These are phyloP conservation scores for Alternaria panax DNA, from an alignment of 2,329 filamentous ascomycete species.

Conservation along the genomic window DNA sequence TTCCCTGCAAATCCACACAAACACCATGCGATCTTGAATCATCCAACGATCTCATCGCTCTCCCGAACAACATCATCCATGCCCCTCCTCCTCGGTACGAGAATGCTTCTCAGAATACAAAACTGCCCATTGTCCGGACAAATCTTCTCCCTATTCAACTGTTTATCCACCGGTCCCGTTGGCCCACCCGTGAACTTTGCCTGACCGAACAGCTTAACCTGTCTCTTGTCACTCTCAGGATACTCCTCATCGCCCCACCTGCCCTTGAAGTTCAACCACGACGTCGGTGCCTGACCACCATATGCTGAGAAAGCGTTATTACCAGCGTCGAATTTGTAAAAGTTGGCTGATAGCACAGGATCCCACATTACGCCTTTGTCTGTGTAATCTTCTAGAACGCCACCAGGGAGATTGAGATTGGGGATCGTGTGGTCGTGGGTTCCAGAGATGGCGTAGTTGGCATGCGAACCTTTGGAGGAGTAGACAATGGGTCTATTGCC, in stretches of 20 bases:
- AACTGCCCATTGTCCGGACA: conserved; percentile 61
- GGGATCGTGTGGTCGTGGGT: conserved; percentile 70
- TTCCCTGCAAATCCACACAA: background rate
- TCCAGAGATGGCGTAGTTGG: conserved; percentile 67
- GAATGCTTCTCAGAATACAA: conserved; percentile 55
- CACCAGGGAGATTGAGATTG: conserved; percentile 64
- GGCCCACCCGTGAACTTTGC: conserved; percentile 65
- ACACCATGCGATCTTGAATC: background rate
- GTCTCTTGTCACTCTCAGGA: conserved; percentile 58
- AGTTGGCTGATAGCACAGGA: conserved; percentile 63
- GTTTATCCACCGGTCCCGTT: conserved; percentile 67
- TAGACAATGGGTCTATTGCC: conserved; percentile 64
- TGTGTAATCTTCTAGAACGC: conserved; percentile 61
- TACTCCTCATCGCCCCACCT: conserved; percentile 70
- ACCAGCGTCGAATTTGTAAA: conserved; percentile 60
- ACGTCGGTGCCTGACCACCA: conserved; percentile 56
- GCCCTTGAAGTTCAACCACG: conserved; percentile 65
- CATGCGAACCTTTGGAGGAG: conserved; percentile 68
- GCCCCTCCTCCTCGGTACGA: conserved; percentile 38
- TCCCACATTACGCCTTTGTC: conserved; percentile 67
- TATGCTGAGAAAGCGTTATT: conserved; percentile 58
- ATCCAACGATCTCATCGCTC: conserved; percentile 14
- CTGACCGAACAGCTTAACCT: conserved; percentile 55
- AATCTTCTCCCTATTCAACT: conserved; percentile 62
- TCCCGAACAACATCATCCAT: conserved; percentile 13